Base-by-base conservation (phyloP, 192 early-diverging fungal genomes). In the Coemansia sp. region DNA sequence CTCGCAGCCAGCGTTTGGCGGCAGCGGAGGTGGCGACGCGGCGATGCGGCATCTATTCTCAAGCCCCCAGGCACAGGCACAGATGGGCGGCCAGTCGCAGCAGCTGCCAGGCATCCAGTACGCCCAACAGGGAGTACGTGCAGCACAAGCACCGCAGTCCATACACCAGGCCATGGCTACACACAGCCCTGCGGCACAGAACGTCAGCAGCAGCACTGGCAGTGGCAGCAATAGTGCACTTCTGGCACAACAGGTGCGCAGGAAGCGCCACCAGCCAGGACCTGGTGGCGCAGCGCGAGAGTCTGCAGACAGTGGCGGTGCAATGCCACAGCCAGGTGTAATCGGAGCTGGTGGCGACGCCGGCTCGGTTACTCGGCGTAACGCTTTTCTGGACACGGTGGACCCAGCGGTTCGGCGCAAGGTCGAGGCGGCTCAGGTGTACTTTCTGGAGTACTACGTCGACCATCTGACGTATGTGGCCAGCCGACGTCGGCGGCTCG, bases 401-500 rank as follows among this genome's bases (percentile, higher is more conserved):
- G 75, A 82, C 62, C 74, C 74, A 14, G 71, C 74, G 7, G 64
- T 77, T 52, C 80, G 71, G 14, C 75, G 80, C 64, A 72, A 72
- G 54, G 69, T 69, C 52, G 75, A 82, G 67, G 75, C 75, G 11
- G 69, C 79, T 3, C 66, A 72, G 54, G 69, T 80, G 65, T 83
- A 87, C 66, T 93, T 94, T 58, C 74, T 90, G 20, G 91, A 93
- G 67, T 85, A 93, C 68, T 94, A 94, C 71, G 86, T 88, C 42
- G 87, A 89, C 65, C 82, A 92, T 15, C 69, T 91, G 23, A 85
- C 82, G 28, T 94, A 92, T 60, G 70, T 93, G 11, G 84, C 87
- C 63, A 68, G 85, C 17, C 81, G 91, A 5, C 72, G 85, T 25
- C 69, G 78, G 26, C 85, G 92, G 20, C 60, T 84, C n/a, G 66